These are phyloP conservation scores for Chaetomium globosum DNA, from an alignment of 2,329 filamentous ascomycete genomes.

Conservation along the genomic window DNA sequence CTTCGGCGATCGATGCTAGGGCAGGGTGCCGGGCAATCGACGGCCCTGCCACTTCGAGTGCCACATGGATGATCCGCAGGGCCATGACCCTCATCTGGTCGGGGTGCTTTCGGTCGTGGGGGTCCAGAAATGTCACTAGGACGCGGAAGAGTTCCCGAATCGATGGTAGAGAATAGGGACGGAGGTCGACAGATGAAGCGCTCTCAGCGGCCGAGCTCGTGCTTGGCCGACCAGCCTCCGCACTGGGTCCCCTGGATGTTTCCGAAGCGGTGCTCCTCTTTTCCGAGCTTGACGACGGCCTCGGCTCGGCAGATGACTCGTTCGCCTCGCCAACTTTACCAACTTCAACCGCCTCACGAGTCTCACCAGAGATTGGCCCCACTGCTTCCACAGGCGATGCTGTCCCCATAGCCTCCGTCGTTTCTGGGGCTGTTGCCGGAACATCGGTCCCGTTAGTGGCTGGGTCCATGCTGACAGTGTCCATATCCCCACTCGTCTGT, in stretches of 20 bases:
- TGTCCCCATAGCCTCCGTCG: conserved; percentile 14
- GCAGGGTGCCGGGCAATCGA: conserved; percentile 92
- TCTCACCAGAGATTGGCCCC: not conserved
- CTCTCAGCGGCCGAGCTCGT: conserved; percentile 38
- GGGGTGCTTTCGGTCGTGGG: conserved; percentile 87
- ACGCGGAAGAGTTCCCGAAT: conserved; percentile 94
- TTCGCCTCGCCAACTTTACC: not conserved
- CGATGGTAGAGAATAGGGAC: conserved; percentile 89
- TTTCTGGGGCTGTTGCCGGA: conserved; percentile 26
- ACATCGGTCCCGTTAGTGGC: conserved; percentile 61
- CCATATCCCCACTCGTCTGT: conserved; percentile 68
- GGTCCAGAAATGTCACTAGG: conserved; percentile 88
- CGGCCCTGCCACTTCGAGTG: conserved; percentile 91
- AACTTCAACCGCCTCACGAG: not conserved
- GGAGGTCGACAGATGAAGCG: conserved; percentile 61
- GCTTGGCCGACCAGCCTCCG: conserved; percentile 36
- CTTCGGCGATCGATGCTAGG: conserved; percentile 83
- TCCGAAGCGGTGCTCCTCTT: conserved; percentile 40
- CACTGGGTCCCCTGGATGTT: conserved; percentile 30
- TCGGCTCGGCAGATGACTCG: conserved; percentile 32
- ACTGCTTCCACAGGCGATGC: not conserved
- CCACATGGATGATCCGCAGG: conserved; percentile 93
- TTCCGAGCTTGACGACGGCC: conserved; percentile 50
- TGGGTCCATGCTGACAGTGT: conserved; percentile 82
- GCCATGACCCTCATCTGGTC: conserved; percentile 98